Base-by-base conservation (phyloP, 352 stramenopile species). In the Phytopythium montanum region DNA sequence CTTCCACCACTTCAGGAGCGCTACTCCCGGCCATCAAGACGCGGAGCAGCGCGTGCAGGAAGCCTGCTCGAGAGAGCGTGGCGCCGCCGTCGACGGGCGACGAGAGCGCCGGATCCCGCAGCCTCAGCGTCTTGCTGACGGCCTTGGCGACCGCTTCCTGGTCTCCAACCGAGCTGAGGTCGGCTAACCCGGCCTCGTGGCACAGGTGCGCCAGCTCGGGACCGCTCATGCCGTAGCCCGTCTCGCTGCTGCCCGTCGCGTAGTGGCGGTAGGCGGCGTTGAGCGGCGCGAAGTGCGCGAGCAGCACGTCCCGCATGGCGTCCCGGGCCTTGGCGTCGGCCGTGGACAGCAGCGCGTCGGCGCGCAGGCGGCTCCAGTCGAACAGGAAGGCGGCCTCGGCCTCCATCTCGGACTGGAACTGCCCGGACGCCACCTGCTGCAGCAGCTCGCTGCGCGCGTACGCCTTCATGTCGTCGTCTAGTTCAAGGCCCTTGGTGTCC, bases 261-360 rank as follows among this genome's bases (percentile, higher is more conserved):
- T 94, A 94, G 69, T 94, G 85, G 71, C 86, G 85, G 55, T 88
- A 94, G 0, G 71, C 78, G 13, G 69, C 62, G 56, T 87, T 89
- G 52, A 92, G 57, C 5, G 45, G 21, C 4, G 62, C 68, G 56
- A 90, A 92, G 48, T 85, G 63, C 9, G 63, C 62, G 18, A 88
- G 60, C 31, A 94, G 63, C 13, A 87, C 33, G 38, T 90, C 77
- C 31, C 91, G 81, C 18, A 88, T 48, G 2, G 65, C 64, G 1
- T 82, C 76, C 10, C 68, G 64, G 34, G 84, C 72, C 33, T 80
- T 81, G 31, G 52, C n/a, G 28, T 85, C 76, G 8, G 65, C 64
- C 54, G 76, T 64, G 5, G 26, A 16, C 26, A 72, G 23, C 21
- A 92, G 59, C 5, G 90, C 82, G 33, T 92, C 82, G 9, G 76